Evolutionary conservation across 2,329 filamentous ascomycete species (phyloP), one percentile per base, ranked within the genome.

Genomic region (Phialophora tarda): DNA sequence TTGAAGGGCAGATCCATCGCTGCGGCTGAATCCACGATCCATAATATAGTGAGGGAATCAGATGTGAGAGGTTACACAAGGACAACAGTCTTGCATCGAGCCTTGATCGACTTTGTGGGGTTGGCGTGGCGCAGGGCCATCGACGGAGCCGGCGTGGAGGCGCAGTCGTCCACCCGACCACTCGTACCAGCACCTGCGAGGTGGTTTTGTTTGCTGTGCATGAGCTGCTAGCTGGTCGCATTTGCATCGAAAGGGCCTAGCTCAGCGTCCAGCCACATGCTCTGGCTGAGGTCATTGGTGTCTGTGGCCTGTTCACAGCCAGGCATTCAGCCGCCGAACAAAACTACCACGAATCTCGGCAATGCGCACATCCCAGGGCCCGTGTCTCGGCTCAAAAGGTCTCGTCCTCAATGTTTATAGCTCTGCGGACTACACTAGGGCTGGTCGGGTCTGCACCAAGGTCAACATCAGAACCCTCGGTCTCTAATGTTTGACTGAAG

Each of bases 401-500:
- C 64, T 83, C 81, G 68, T 83, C 81, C 58, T 83, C 81, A 34
- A 81, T 67, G 30, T 74, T 71, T 60, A 76, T 75, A 17, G 76
- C 74, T 26, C 78, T 77, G 54, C 78, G 75, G n/a, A 83, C 77
- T 10, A 83, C 73, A 68, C 79, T 82, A 5, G 80, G 80, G 66
- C 80, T 82, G 44, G 79, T 77, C 32, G 44, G 59, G 17, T 61
- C 59, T 32, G n/a, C 59, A n/a, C 48, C 24, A 30, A 77, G 78
- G 26, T 78, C 77, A 4, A 75, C 72, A 2, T 79, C 70, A 59
- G 78, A 75, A 58, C 77, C 67, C 12, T 64, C 57, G 10, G 59
- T 66, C 44, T 71, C 63, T 8, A 63, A 26, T 32, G 64, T 59
- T 30, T 57, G 60, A 32, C 78, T 76, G 41, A 78, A 77, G 38